Evolutionary conservation across 75 land plant genomes (phyloP).

Genomic region (Isoetes taiwanensis): DNA sequence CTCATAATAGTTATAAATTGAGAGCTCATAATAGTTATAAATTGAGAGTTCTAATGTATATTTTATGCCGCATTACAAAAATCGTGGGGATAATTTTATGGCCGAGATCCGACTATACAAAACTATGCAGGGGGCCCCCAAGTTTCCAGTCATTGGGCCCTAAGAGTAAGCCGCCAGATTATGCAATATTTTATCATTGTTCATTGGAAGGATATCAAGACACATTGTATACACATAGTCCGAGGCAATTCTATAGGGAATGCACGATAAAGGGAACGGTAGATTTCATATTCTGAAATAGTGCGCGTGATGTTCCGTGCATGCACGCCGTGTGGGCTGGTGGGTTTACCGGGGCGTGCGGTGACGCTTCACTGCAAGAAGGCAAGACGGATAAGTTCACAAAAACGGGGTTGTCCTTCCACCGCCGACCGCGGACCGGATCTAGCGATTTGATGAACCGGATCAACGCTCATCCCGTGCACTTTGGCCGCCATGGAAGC

Average conservation of each 20-base stretch:
- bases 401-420: neutral
- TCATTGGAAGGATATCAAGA: neutral
- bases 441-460: too few relatives aligned
- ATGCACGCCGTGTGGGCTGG: neutral
- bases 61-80: neutral
- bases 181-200: slow-evolving; percentile 10
- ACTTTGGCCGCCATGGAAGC: slow-evolving; percentile 11
- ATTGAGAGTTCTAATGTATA: neutral
- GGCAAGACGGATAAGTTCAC: neutral
- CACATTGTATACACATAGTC: neutral
- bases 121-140: slow-evolving; percentile 7
- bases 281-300: neutral
- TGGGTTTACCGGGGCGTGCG: neutral
- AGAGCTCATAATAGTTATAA: neutral
- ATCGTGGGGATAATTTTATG: neutral
- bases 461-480: too few relatives aligned
- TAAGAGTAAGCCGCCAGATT: slow-evolving; percentile 12
- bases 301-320: neutral
- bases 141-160: slow-evolving; percentile 14
- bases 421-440: neutral
- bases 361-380: neutral
- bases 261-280: neutral
- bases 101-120: neutral
- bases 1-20: neutral
- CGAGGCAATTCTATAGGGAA: slow-evolving; percentile 1